These are phyloP conservation scores for Escallonia herrerae DNA, from an alignment of 129 eudicot genomes.

Conservation along the genomic window DNA sequence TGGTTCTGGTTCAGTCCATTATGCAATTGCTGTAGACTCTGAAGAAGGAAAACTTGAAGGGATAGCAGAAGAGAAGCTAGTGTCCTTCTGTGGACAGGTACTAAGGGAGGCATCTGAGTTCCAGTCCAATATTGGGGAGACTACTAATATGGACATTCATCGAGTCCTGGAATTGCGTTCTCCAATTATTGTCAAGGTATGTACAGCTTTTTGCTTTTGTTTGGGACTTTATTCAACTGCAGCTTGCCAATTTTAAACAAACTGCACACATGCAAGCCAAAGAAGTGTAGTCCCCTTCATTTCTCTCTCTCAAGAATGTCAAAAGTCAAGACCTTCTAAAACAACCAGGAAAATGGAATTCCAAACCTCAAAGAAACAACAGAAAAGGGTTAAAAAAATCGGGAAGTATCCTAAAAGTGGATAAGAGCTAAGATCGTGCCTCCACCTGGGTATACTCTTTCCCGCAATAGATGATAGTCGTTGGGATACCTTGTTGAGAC, in stretches of 20 bases:
- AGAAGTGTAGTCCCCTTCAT: neutral
- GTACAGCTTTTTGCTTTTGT: neutral
- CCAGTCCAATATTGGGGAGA: conserved; percentile 70
- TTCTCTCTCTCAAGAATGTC: too few relatives aligned
- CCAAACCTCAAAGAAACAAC: too few relatives aligned
- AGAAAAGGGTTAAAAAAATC: too few relatives aligned
- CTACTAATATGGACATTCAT: conserved; percentile 78
- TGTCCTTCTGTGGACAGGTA: conserved; percentile 80
- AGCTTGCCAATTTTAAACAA: neutral
- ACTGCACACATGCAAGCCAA: neutral
- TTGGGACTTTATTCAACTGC: neutral
- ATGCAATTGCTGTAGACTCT: neutral
- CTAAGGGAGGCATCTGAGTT: conserved; percentile 94
- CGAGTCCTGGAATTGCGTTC: conserved; percentile 91
- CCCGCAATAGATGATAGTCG: too few relatives aligned
- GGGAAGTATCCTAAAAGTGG: too few relatives aligned
- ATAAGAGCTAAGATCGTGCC: too few relatives aligned
- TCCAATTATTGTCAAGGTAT: conserved; percentile 85
- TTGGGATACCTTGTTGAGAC: too few relatives aligned
- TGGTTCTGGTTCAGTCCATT: neutral
- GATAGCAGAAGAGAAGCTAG: conserved; percentile 78
- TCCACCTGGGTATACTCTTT: too few relatives aligned
- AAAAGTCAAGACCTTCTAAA: too few relatives aligned
- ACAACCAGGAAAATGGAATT: too few relatives aligned
- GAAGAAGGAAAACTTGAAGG: conserved; percentile 35